Evolutionary conservation across 371 early-diverging fungal genomes (phyloP).

Genomic region (Zychaea mexicana): DNA sequence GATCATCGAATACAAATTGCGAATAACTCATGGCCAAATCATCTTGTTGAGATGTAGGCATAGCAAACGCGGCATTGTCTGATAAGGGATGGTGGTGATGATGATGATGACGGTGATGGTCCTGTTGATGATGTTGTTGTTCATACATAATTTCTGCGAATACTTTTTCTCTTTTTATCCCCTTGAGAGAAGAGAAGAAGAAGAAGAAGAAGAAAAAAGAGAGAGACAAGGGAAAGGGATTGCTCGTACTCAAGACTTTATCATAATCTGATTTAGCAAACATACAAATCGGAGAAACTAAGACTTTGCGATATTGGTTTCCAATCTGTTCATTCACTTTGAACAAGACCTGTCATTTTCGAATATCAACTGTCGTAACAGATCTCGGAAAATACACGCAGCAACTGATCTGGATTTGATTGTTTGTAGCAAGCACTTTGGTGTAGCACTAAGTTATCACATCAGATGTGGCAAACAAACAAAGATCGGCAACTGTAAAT

Average conservation of each 20-base stretch:
- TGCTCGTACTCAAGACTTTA: not conserved
- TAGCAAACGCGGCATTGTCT: not conserved
- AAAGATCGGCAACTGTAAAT: no score
- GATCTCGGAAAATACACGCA: not conserved
- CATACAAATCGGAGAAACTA: constrained; percentile 3
- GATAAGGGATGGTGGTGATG: not conserved
- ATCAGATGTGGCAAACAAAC: no score
- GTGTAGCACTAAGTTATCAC: no score
- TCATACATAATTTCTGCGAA: not conserved
- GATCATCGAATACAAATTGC: not conserved
- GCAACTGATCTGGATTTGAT: not conserved
- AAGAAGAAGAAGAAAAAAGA: not conserved
- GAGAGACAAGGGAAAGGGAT: not conserved
- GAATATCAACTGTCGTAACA: not conserved
- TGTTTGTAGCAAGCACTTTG: not conserved
- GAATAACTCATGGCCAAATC: not conserved
- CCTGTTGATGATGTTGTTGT: not conserved
- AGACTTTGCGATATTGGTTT: not conserved
- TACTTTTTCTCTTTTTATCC: not conserved
- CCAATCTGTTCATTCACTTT: not conserved
- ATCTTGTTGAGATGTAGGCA: not conserved
- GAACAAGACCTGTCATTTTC: not conserved
- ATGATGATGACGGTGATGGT: not conserved
- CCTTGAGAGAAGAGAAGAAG: not conserved
- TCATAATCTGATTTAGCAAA: not conserved